A percentile compares a stretch with the other conserved stretches of the same genome.
Conservation (phyloP, 2,329 filamentous ascomycete genomes). For the Intubia oerlemansii region DNA sequence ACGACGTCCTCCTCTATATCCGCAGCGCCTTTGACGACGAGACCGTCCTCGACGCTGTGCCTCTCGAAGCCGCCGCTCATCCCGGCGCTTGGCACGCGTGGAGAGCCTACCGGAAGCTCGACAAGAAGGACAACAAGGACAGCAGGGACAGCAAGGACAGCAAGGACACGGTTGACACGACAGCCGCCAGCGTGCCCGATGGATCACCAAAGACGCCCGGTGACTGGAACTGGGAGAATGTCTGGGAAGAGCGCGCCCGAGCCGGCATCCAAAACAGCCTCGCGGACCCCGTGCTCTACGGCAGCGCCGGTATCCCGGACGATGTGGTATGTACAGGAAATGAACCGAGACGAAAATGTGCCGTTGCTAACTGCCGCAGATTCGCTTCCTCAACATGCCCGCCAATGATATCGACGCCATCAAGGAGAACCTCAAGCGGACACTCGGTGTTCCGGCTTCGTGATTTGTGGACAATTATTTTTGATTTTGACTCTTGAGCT, state of each 20-base stretch:
- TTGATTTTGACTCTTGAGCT: too few species aligned
- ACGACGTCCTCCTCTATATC: constrained; percentile 60
- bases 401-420: constrained; percentile 33
- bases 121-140: neutral
- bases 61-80: constrained; percentile 68
- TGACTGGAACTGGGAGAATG: constrained; percentile 95
- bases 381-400: constrained; percentile 45
- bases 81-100: constrained; percentile 88
- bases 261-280: constrained; percentile 57
- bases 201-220: too few species aligned
- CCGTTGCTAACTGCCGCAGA: too few species aligned
- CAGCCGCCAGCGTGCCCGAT: neutral
- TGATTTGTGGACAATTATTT: too few species aligned
- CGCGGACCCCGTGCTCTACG: constrained; percentile 62
- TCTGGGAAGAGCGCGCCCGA: constrained; percentile 80
- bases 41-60: constrained; percentile 53
- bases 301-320: constrained; percentile 36
- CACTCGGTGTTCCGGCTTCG: constrained; percentile 14
- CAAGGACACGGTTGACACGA: too few species aligned
- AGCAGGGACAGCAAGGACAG: neutral
- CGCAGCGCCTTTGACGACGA: constrained; percentile 64
- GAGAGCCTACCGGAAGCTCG: constrained; percentile 43
- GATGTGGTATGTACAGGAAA: constrained; percentile 60
- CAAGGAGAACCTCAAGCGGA: constrained; percentile 35
- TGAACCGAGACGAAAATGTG: too few species aligned